Evolutionary conservation across 495 filamentous ascomycete genomes (phyloP), one percentile per base, ranked within the genome.

Genomic region (Hypoxylon rickii): DNA sequence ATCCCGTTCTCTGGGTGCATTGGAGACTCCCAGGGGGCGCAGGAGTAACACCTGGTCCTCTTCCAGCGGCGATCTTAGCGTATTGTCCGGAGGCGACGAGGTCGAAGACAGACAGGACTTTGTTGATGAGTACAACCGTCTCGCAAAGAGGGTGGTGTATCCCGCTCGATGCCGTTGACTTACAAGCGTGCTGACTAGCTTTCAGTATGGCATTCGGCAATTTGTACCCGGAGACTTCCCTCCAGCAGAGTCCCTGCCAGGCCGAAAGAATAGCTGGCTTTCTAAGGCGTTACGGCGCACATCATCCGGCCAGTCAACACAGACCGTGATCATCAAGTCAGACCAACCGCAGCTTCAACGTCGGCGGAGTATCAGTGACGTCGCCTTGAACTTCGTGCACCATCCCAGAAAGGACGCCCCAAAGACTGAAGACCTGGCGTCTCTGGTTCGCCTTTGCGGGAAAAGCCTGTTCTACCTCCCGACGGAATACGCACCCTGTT

Each of bases 401-500:
- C 58, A 60, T 17, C 50, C 62, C 16, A 81, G 75, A 47, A 81
- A 76, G 63, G 82, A 83, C 50, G 79, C 72, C 11, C 64, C 90
- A 44, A 83, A 81, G 62, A 83, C 82, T 38, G 82, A 81, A 60
- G 76, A 81, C 31, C 56, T 93, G 20, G 80, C 86, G 55, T 80
- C 76, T 45, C 71, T 92, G 19, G 80, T 88, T 46, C 81, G 86
- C n/a, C 71, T 94, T 33, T 89, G 89, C 39, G 89, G 89, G 15
- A 82, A 85, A 66, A 86, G 84, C 64, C 73, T 82, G 32, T 70
- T 94, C 29, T 80, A 79, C 24, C 74, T 92, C n/a, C 87, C 87
- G 0, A 60, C 70, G 0, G 83, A 87, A 38, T 84, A 89, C 62
- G 77, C 86, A 12, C 82, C 89, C 6, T 75, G 77, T 3, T 79